These are phyloP conservation scores for Plasmodium vinckei DNA, from an alignment of 169 alveolate species.

Conservation along the genomic window DNA sequence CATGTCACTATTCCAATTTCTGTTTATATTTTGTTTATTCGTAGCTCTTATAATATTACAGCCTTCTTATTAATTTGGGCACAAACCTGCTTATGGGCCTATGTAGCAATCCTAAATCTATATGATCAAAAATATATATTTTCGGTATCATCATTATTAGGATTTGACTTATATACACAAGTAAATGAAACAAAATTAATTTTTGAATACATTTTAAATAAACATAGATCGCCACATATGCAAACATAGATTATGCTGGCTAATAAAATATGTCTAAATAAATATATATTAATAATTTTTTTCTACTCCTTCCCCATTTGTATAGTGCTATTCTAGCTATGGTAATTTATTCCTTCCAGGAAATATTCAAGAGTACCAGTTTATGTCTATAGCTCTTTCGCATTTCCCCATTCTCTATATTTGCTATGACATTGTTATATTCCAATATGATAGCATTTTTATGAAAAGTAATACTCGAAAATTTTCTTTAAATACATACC, in stretches of 20 bases:
- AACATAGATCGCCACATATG: not conserved
- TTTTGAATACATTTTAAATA: not conserved
- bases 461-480: slow-evolving; percentile 49
- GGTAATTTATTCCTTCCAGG: slow-evolving; percentile 56
- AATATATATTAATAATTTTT: slow-evolving; percentile 4
- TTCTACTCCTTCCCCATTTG: not conserved
- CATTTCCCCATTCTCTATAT: slow-evolving; percentile 71
- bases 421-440: slow-evolving; percentile 67
- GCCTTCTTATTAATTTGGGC: slow-evolving; percentile 56
- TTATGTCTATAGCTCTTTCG: slow-evolving; percentile 73
- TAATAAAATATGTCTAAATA: not conserved
- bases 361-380: slow-evolving; percentile 68
- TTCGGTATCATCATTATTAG: slow-evolving; percentile 57
- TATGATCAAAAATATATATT: slow-evolving; percentile 58
- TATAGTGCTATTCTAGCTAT: slow-evolving; percentile 61
- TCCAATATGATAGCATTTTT: slow-evolving; percentile 72
- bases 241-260: not conserved
- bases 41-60: slow-evolving; percentile 62
- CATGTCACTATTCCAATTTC: not conserved
- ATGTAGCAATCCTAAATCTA: slow-evolving; percentile 61
- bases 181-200: slow-evolving; percentile 15
- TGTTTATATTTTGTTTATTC: not conserved
- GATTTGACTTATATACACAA: slow-evolving; percentile 70
- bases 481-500: not conserved
- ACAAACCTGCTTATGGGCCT: slow-evolving; percentile 71